Conservation (phyloP, 73 alveolate species). For the Stentor coeruleus region DNA sequence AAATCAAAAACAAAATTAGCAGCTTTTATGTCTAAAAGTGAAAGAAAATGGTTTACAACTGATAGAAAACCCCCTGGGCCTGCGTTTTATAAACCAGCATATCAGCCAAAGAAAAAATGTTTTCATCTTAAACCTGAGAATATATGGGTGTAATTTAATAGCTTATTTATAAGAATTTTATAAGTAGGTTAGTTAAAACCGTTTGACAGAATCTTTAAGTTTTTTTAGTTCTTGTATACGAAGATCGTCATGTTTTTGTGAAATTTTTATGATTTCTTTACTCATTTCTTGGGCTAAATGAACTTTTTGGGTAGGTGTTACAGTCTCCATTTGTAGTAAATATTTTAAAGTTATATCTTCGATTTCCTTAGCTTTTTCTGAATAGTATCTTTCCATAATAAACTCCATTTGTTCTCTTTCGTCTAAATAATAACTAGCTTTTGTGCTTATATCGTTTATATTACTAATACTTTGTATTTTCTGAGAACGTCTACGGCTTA, state of each 20-base stretch:
- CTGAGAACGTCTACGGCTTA: not conserved
- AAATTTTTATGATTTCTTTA: not conserved
- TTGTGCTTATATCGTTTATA: not conserved
- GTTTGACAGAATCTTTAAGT: too few species aligned
- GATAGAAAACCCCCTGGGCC: too few species aligned
- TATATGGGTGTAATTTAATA: too few species aligned
- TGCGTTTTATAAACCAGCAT: too few species aligned
- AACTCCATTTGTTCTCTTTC: not conserved
- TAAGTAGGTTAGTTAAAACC: too few species aligned
- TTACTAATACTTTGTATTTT: not conserved
- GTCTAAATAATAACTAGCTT: not conserved
- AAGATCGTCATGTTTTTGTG: not conserved
- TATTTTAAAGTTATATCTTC: not conserved
- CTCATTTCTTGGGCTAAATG: not conserved
- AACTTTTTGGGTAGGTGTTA: not conserved
- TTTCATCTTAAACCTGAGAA: too few species aligned
- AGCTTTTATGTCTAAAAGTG: too few species aligned
- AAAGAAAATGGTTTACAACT: too few species aligned
- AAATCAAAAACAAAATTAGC: too few species aligned
- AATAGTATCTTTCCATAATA: not conserved
- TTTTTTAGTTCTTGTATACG: not conserved
- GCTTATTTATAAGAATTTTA: too few species aligned
- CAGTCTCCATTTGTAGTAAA: not conserved
- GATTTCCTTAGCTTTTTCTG: not conserved
- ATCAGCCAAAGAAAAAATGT: too few species aligned